phyloP scores from a whole-genome alignment of 176 grass and related monocot species.

The Stipa capillata region DNA sequence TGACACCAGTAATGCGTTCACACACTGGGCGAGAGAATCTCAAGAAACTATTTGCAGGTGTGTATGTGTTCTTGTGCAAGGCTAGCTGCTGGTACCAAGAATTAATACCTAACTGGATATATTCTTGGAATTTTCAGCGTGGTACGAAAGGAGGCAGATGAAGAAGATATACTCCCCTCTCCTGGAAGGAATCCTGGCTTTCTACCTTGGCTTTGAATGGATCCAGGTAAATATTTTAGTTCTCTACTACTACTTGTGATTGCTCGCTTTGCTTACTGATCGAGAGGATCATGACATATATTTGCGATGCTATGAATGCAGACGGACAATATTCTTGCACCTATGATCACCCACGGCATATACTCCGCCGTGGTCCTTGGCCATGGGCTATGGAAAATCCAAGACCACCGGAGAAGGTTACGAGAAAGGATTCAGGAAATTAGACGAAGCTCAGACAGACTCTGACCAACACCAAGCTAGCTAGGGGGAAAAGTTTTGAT shows the following conservation, averaged over 20 bases:
- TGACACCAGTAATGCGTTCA: slow-evolving; percentile 59
- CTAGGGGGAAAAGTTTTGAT: slow-evolving; percentile 29
- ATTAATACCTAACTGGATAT: background rate
- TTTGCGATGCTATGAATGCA: slow-evolving; percentile 8
- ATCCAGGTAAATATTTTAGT: slow-evolving; percentile 32
- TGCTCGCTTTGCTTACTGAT: background rate
- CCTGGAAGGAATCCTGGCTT: slow-evolving; percentile 81
- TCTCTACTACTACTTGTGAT: background rate
- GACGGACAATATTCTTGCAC: slow-evolving; percentile 80
- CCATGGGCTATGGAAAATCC: slow-evolving; percentile 89
- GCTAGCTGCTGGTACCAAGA: background rate
- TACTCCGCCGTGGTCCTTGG: slow-evolving; percentile 91
- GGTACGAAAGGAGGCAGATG: slow-evolving; percentile 87
- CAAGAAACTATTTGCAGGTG: slow-evolving; percentile 86
- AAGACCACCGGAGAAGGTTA: slow-evolving; percentile 73
- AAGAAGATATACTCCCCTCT: slow-evolving; percentile 97
- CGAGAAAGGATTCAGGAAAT: slow-evolving; percentile 59
- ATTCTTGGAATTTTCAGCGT: slow-evolving; percentile 39
- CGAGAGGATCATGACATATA: background rate
- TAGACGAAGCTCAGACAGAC: slow-evolving; percentile 15
- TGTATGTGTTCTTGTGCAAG: background rate
- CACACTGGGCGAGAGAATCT: slow-evolving; percentile 54
- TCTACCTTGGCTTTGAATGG: slow-evolving; percentile 97
- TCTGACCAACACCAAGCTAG: background rate
- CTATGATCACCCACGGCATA: slow-evolving; percentile 97